Percentiles rank a stretch among this genome's conserved stretches.
phyloP scores from a whole-genome alignment of 345 rosid genomes.

The Atalantia buxifolia region DNA sequence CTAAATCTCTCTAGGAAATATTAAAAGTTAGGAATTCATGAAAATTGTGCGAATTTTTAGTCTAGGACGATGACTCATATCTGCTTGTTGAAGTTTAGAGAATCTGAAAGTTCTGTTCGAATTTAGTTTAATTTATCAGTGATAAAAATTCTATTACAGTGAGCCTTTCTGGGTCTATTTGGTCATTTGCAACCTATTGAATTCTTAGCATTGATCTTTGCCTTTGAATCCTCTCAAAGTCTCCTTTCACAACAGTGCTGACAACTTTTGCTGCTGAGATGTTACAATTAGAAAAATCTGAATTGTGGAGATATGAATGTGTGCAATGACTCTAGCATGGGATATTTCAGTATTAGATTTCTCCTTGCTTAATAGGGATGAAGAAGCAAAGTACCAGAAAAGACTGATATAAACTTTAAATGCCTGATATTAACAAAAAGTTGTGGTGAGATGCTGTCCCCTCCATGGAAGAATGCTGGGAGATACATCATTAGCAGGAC shows the following conservation, averaged over 20 bases:
- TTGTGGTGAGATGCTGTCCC: neutral
- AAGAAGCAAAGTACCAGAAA: neutral
- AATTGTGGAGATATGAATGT: neutral
- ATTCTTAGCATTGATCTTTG: neutral
- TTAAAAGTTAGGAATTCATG: neutral
- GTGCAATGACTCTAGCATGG: neutral
- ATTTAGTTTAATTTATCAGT: neutral
- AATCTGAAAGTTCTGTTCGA: neutral
- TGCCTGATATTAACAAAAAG: neutral
- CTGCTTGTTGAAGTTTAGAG: neutral
- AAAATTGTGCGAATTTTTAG: neutral
- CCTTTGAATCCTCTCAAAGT: neutral
- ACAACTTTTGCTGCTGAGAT: neutral
- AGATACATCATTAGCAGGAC: neutral
- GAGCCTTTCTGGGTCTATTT: neutral
- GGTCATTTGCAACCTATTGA: neutral
- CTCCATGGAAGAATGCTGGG: neutral
- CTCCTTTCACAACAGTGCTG: neutral
- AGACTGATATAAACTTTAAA: neutral
- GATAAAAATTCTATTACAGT: neutral
- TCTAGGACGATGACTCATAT: neutral
- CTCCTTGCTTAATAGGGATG: neutral
- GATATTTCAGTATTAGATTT: neutral
- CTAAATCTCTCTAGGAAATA: neutral
- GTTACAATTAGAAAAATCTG: neutral